Base-by-base conservation (phyloP, 2,329 filamentous ascomycete genomes). In the Dryadomyces quercus-mongolicae region DNA sequence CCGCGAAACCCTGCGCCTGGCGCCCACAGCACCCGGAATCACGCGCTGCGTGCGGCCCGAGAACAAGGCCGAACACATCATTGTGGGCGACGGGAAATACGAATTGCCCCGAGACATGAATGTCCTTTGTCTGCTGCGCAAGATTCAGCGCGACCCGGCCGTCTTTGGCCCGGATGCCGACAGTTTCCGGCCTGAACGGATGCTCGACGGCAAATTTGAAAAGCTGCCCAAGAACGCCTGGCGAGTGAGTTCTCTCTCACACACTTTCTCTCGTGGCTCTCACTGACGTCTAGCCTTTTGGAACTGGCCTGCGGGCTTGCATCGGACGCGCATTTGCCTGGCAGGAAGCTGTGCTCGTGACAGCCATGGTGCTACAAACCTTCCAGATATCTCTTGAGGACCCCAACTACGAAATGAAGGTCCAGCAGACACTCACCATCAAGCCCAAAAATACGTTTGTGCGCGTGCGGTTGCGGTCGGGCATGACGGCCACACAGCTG, bases 361-460 rank as follows among this genome's bases (percentile, higher is more conserved):
- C 63, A 6, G 78, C 80, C 0, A 72, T 84, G 59, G 63, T 87
- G 9, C 70, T 88, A 53, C 84, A 87, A 60, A 85, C 82, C 60
- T 87, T 88, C 67, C 76, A 85, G 59, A 77, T 88, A 54, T 71
- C 74, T 43, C 67, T 82, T 57, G 77, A 76, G 36, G 76, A 88
- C 57, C 77, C 82, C 0, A 71, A 70, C 57, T 85, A 85, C 58
- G 63, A 73, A 45, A 62, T 85, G 16, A 62, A 74, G 56, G 66
- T 81, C 54, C 71, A 76, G 55, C 68, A 74, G 56, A 76, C 74
- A 0, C 62, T 84, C 43, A 82, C 80, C 0, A 70, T 84, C 60
- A 84, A 82, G 65, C 80, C 80, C 0, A 75, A 80, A 20, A 73
- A 78, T 51, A 79, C 86, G 60, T 70, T 71, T 40, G 81, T 86